Base-by-base conservation (phyloP, 202 grass and related monocot genomes). In the Schoenoplectus tabernaemontani region DNA sequence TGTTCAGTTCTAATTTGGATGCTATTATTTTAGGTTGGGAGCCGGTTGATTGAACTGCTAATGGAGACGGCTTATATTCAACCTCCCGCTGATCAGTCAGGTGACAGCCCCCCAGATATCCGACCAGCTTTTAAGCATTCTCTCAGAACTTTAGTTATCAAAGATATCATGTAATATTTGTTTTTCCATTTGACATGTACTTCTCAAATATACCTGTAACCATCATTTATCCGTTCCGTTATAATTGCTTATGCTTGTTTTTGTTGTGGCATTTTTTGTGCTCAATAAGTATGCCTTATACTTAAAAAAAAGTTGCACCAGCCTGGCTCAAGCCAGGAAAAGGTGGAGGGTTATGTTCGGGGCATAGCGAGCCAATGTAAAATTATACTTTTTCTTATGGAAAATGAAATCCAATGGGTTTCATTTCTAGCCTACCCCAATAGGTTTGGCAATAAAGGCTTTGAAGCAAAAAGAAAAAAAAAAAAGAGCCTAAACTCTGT, bases 51-150 rank as follows among this genome's bases (percentile, higher is more conserved):
- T 83, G 91, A 98, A 59, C 74, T 98, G 50, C 88, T 98, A 78
- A 86, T 95, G 78, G 90, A 95, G 39, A 95, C 91, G 22, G 96
- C 96, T 57, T 87, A 92, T 89, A 92, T 98, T 89, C 96, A 98
- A 56, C 89, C 96, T 75, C 90, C 91, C 57, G 88, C 68, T 86
- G 91, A 85, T 42, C 96, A 98, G 66, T 79, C 88, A 64, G 84
- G 81, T 41, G 91, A 98, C 80, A 87, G 86, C 79, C 92, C 87
- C 62, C 96, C 96, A 81, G 91, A 98, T 72, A 92, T 98, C 70
- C 91, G 91, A 22, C 96, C 91, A 79, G 96, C 96, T 83, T 98
- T 98, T 74, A 94, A 80, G 82, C 96, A 95, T 51, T 80, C 87
- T 60, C 83, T 90, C 69, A 83, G 78, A 86, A 91, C 69, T 43